These are phyloP conservation scores for Kalmusia sp. DNA, from an alignment of 2,329 filamentous ascomycete genomes.

Conservation along the genomic window DNA sequence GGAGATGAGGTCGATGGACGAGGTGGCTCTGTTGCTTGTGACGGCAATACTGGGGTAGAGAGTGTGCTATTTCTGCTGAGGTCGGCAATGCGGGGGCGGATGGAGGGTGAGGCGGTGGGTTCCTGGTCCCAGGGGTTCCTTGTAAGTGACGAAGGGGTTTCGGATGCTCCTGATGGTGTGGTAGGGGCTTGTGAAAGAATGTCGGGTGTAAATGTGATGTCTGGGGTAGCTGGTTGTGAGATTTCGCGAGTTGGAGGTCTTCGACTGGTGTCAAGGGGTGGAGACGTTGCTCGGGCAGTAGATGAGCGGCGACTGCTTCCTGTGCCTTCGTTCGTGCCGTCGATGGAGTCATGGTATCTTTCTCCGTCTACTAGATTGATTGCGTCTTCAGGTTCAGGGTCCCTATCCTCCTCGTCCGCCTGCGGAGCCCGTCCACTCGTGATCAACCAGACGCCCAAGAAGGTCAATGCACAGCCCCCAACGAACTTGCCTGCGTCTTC, in stretches of 20 bases:
- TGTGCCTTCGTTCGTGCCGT: slow-evolving; percentile 13
- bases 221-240: slow-evolving; percentile 31
- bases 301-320: slow-evolving; percentile 31
- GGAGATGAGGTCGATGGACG: slow-evolving; percentile 23
- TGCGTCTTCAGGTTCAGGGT: slow-evolving; percentile 49
- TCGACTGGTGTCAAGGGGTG: slow-evolving; percentile 23
- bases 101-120: slow-evolving; percentile 6
- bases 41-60: slow-evolving; percentile 39
- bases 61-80: slow-evolving; percentile 28
- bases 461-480: slow-evolving; percentile 89
- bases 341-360: slow-evolving; percentile 38
- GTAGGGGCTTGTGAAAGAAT: slow-evolving; percentile 13
- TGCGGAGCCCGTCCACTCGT: slow-evolving; percentile 76
- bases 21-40: slow-evolving; percentile 29
- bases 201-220: slow-evolving; percentile 29
- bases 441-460: slow-evolving; percentile 96
- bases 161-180: slow-evolving; percentile 12
- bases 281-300: slow-evolving; percentile 30
- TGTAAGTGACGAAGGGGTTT: slow-evolving; percentile 29
- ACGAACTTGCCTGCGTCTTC: slow-evolving; percentile 83
- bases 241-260: slow-evolving; percentile 19
- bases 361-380: slow-evolving; percentile 53
- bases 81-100: slow-evolving; percentile 13
- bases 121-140: slow-evolving; percentile 39
- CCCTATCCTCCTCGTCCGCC: slow-evolving; percentile 60